phyloP scores from a whole-genome alignment of 164 flowering plant species.

The Tinospora cordifolia region DNA sequence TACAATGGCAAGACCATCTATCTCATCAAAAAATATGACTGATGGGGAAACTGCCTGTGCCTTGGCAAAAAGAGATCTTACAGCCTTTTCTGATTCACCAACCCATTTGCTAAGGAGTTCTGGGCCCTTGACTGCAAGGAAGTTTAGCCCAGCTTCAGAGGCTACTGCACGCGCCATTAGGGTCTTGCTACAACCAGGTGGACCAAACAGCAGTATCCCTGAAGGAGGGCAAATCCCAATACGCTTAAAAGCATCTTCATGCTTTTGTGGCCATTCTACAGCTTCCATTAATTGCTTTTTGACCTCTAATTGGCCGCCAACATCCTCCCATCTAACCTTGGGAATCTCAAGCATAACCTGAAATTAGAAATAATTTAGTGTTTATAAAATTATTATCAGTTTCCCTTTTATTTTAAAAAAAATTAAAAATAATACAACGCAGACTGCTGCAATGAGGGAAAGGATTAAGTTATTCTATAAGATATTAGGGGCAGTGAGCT shows the following conservation, averaged over 20 bases:
- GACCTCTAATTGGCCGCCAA: constrained; percentile 89
- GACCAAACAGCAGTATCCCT: constrained; percentile 87
- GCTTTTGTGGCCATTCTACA: constrained; percentile 91
- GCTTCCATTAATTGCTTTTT: constrained; percentile 83
- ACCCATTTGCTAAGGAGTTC: constrained; percentile 98
- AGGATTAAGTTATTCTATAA: background rate
- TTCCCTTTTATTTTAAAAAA: too few relatives aligned
- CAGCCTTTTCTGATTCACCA: constrained; percentile 99
- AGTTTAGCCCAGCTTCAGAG: constrained; percentile 85
- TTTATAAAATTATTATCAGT: too few relatives aligned
- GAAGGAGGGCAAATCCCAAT: constrained; percentile 84
- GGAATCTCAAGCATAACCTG: constrained; percentile 94
- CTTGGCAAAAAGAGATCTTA: constrained; percentile 76
- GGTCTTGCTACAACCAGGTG: constrained; percentile 99
- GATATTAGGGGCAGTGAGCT: background rate
- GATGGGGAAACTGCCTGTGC: constrained; percentile 96
- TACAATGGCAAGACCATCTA: constrained; percentile 78
- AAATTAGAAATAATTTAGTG: background rate
- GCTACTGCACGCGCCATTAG: constrained; percentile 97
- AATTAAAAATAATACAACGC: too few relatives aligned
- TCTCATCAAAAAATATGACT: constrained; percentile 92
- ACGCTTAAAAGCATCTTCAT: constrained; percentile 70
- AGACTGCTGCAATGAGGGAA: background rate
- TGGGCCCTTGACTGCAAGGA: constrained; percentile 94
- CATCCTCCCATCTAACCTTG: constrained; percentile 87